These are phyloP conservation scores for Pyrus hybrid DNA, from an alignment of 331 rosid species.

Conservation along the genomic window DNA sequence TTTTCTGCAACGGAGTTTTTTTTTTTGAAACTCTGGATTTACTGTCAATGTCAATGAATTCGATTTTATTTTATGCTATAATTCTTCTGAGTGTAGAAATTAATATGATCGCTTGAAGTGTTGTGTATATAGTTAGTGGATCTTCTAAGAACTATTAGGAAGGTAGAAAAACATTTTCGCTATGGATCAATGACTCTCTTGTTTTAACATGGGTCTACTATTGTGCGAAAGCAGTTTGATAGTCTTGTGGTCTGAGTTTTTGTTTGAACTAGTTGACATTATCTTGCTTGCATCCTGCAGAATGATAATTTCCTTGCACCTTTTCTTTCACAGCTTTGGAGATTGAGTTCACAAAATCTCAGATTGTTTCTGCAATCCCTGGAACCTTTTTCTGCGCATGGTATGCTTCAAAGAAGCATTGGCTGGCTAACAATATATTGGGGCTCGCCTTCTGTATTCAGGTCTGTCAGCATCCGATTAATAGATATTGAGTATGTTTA, in stretches of 20 bases:
- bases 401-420: conserved; percentile 88
- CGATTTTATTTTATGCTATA: background rate
- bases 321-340: conserved; percentile 83
- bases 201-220: conserved; percentile 4
- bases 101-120: background rate
- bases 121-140: background rate
- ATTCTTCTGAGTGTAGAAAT: background rate
- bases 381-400: conserved; percentile 95
- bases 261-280: conserved; percentile 41
- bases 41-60: background rate
- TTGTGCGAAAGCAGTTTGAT: background rate
- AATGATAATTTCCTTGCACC: conserved; percentile 49
- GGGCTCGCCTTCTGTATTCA: conserved; percentile 98
- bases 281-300: conserved; percentile 41
- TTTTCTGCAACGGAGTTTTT: too few relatives aligned
- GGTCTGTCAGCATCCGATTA: conserved; percentile 34
- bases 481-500: background rate
- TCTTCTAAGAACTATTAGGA: background rate
- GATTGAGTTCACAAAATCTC: conserved; percentile 95
- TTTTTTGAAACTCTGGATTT: background rate
- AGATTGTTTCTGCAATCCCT: conserved; percentile 79
- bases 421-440: conserved; percentile 91
- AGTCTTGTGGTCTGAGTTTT: conserved; percentile 11
- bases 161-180: background rate
- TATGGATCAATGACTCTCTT: background rate